Percentiles rank a stretch among this genome's conserved stretches.
Evolutionary conservation across 2,329 filamentous ascomycete genomes (phyloP).

Genomic region (Chalaropsis ovoidea): DNA sequence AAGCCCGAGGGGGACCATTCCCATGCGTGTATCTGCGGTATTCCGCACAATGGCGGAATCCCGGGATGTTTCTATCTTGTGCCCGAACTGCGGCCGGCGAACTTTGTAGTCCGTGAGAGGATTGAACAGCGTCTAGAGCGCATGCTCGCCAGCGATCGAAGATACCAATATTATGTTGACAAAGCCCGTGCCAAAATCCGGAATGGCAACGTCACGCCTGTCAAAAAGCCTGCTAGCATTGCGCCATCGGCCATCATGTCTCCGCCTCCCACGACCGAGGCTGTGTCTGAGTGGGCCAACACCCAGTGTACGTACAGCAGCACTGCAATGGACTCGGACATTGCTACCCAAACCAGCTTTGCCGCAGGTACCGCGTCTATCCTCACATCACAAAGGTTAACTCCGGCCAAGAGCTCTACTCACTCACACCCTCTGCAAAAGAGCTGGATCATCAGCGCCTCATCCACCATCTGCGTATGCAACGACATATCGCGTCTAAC

Average conservation of each 20-base stretch:
- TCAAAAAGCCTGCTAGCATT: not conserved
- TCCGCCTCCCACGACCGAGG: not conserved
- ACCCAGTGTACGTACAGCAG: not conserved
- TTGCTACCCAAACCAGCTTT: not conserved
- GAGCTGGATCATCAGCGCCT: conserved; percentile 24
- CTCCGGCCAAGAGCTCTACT: not conserved
- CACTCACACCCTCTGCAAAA: conserved; percentile 19
- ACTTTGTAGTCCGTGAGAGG: conserved; percentile 13
- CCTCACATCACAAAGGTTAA: not conserved
- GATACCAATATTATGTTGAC: conserved; percentile 13
- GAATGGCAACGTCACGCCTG: not conserved
- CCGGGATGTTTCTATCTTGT: conserved; percentile 22
- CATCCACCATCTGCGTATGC: conserved; percentile 21
- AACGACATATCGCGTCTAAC: conserved; percentile 19
- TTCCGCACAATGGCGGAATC: conserved; percentile 20
- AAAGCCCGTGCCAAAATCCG: conserved; percentile 16
- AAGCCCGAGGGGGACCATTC: conserved; percentile 18
- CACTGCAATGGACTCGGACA: not conserved
- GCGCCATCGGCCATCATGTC: not conserved
- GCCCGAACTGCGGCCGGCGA: conserved; percentile 19
- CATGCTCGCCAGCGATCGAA: not conserved
- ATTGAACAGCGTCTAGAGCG: conserved; percentile 13
- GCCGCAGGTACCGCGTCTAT: not conserved
- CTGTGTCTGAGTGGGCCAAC: not conserved
- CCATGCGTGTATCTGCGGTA: conserved; percentile 20